phyloP scores from a whole-genome alignment of 352 stramenopile genomes.

The Globisporangium solare region DNA sequence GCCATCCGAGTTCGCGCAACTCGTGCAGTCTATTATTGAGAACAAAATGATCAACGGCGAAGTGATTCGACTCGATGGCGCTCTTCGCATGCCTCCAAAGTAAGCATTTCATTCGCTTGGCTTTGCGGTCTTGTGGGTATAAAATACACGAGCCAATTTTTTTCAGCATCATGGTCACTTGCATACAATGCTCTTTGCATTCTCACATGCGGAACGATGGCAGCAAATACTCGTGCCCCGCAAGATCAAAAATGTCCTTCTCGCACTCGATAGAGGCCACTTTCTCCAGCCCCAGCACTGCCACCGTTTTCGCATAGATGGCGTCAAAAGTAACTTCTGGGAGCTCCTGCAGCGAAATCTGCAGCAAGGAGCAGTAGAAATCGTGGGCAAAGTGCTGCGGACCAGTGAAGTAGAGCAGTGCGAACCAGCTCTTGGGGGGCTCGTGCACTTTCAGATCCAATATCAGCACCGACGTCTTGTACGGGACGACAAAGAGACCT shows the following conservation, averaged over 20 bases:
- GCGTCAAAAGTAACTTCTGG: slow-evolving; percentile 49
- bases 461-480: slow-evolving; percentile 47
- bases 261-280: slow-evolving; percentile 45
- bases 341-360: slow-evolving; percentile 40
- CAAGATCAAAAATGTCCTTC: slow-evolving; percentile 55
- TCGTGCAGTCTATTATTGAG: slow-evolving; percentile 94
- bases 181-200: neutral
- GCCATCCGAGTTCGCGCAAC: slow-evolving; percentile 93
- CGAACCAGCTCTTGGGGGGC: slow-evolving; percentile 58
- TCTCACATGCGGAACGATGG: slow-evolving; percentile 18
- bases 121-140: neutral
- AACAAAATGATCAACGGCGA: slow-evolving; percentile 99
- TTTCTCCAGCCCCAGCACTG: slow-evolving; percentile 25
- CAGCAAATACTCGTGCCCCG: slow-evolving; percentile 38
- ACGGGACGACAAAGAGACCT: slow-evolving; percentile 49
- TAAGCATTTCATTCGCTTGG: slow-evolving; percentile 22
- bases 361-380: slow-evolving; percentile 43
- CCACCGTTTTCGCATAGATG: slow-evolving; percentile 30
- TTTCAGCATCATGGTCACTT: neutral
- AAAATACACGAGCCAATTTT: neutral
- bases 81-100: slow-evolving; percentile 93
- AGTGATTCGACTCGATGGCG: slow-evolving; percentile 96
- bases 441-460: slow-evolving; percentile 69
- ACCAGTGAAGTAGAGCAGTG: slow-evolving; percentile 72
- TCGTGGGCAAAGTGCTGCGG: slow-evolving; percentile 44